A percentile compares a stretch with the other conserved stretches of the same genome.
Conservation (phyloP, 164 flowering plant species). For the Santalum album region DNA sequence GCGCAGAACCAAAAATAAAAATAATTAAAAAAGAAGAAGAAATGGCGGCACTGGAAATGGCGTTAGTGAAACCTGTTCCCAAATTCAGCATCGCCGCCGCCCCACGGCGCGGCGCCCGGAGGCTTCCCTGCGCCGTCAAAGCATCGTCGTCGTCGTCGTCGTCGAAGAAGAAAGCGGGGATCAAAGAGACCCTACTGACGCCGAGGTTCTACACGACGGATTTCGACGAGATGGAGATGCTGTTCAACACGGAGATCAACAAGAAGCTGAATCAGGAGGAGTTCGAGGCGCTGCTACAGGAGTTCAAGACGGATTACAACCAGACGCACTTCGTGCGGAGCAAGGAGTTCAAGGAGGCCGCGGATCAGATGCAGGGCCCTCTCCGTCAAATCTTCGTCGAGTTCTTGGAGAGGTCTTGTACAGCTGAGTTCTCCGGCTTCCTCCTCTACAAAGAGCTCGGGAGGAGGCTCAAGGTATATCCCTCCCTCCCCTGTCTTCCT, state of each 20-base stretch:
- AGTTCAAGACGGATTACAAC: constrained; percentile 93
- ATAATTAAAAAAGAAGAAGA: constrained; percentile 1
- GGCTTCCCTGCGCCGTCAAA: too few relatives aligned
- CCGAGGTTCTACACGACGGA: constrained; percentile 98
- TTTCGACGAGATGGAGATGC: constrained; percentile 92
- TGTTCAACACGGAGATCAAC: constrained; percentile 90
- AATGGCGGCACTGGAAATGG: constrained; percentile 73
- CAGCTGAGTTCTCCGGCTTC: constrained; percentile 98
- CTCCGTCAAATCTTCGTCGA: constrained; percentile 87
- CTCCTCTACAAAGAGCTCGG: constrained; percentile 97
- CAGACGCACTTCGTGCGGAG: constrained; percentile 95
- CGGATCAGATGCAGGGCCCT: constrained; percentile 81
- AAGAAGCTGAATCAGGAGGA: constrained; percentile 73
- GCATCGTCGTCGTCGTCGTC: constrained; percentile 44
- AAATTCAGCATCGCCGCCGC: constrained; percentile 22
- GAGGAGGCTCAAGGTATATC: constrained; percentile 83
- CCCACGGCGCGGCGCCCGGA: too few relatives aligned
- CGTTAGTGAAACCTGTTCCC: constrained; percentile 67
- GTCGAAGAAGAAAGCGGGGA: constrained; percentile 28
- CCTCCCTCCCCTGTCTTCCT: too few relatives aligned
- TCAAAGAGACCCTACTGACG: constrained; percentile 74
- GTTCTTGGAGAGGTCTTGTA: constrained; percentile 96
- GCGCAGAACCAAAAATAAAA: too few relatives aligned
- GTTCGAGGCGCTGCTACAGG: constrained; percentile 84
- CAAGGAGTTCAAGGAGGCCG: constrained; percentile 97